A percentile compares a stretch with the other conserved stretches of the same genome.
Evolutionary conservation across 2,329 filamentous ascomycete genomes (phyloP).

Genomic region (Mycosphaerella sp.): DNA sequence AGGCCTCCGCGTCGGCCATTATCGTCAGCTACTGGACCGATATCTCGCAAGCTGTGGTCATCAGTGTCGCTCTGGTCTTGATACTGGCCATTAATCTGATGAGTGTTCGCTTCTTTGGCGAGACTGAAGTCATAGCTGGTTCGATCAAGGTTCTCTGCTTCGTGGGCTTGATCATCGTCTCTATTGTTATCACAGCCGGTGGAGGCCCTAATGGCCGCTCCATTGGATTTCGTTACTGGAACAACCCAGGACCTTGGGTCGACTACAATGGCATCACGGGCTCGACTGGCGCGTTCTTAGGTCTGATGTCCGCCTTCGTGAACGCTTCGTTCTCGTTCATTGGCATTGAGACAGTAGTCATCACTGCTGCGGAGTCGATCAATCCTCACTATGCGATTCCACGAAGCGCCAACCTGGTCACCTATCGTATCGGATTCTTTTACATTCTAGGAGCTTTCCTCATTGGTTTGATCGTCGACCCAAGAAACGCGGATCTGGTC

Average conservation of each 20-base stretch:
- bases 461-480: conserved; percentile 55
- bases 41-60: conserved; percentile 21
- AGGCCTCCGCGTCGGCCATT: conserved; percentile 27
- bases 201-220: conserved; percentile 33
- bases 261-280: conserved; percentile 28
- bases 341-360: conserved; percentile 48
- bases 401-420: conserved; percentile 44
- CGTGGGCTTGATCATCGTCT: conserved; percentile 35
- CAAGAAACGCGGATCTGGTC: conserved; percentile 46
- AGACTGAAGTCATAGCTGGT: conserved; percentile 18
- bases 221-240: conserved; percentile 21
- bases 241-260: conserved; percentile 28
- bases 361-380: conserved; percentile 49
- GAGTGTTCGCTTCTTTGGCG: conserved; percentile 20
- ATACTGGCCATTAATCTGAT: conserved; percentile 24
- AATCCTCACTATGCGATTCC: conserved; percentile 49
- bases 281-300: conserved; percentile 29
- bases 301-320: conserved; percentile 21
- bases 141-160: conserved; percentile 36
- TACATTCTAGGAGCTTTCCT: conserved; percentile 52
- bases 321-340: conserved; percentile 46
- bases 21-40: conserved; percentile 25
- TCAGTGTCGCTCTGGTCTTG: conserved; percentile 22
- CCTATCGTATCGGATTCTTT: conserved; percentile 42
- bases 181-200: conserved; percentile 35